Evolutionary conservation across 331 rosid species (phyloP), one percentile per base, ranked within the genome.

Genomic region (Quercus lobata): DNA sequence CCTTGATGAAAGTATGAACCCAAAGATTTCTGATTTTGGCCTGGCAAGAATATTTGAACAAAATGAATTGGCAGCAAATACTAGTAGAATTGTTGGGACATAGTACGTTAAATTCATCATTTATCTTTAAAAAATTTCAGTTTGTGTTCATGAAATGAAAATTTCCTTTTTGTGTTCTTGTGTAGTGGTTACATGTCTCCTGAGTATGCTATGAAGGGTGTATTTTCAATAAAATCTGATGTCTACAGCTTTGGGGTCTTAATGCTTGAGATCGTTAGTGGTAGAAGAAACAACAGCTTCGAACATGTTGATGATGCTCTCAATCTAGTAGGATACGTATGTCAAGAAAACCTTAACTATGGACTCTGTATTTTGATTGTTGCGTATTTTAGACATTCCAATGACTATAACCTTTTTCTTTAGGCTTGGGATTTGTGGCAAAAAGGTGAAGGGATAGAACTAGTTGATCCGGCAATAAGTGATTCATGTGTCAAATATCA

Each of bases 391-490:
- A 11, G 53, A 46, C 53, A 46, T 46, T 46, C 53, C 16, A 46
- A 11, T 46, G 4, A 12, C 14, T 25, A 10, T 10, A 27, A 11
- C 37, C 12, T 69, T 8, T 10, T 25, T 32, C 14, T 35, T 22
- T 2, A 69, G 73, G 73, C 73, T 8, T 69, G 73, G 73, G 73
- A 35, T n/a, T 41, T 69, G 17, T 69, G 73, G 73, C 53, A 69
- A 52, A 34, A 35, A 18, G 55, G 73, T 69, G 73, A 7, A 32
- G 73, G 25, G 54, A 6, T 37, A 21, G 73, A 69, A 52, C 56
- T 69, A 6, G 22, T 37, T 9, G 73, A 69, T 69, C 55, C 73
- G n/a, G 44, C 29, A 41, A 10, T 69, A 21, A 69, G 21, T 25
- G 29, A 69, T 19, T 69, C 73, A 69, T 69, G 73, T n/a, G 10